Base-by-base conservation (phyloP, 306 rosid genomes). In the Sphenostylis stenocarpa region DNA sequence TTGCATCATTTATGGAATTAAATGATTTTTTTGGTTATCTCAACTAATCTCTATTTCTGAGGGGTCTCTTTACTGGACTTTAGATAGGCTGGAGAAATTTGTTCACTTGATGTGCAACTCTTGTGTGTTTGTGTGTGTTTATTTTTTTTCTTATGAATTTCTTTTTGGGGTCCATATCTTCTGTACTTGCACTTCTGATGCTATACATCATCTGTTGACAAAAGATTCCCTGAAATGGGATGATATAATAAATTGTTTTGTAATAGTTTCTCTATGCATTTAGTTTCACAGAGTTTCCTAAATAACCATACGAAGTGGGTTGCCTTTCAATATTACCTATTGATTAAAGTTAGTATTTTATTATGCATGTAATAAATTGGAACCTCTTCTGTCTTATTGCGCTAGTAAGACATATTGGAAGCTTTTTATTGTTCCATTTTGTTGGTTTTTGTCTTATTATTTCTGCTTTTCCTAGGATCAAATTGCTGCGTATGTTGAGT, bases 401-500 rank as follows among this genome's bases (percentile, higher is more conserved):
- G 6, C 36, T 33, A 33, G 44, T 13, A 6, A 19, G 21, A 20
- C 33, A 34, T 36, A 71, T 72, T 61, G 4, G 48, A 73, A 38
- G 45, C 41, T 78, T 36, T 44, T 13, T 34, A 36, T 65, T 23
- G 41, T 34, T 65, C 57, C 58, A 38, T 39, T 70, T 72, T 71
- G 5, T 13, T 83, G 38, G 65, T 55, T 33, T 52, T 63, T 69
- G 17, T 69, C 75, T 67, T 64, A 66, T 63, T 11, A 38, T 61
- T 64, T 83, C 6, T 60, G 52, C 45, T 61, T 77, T 79, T 57
- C 39, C 2, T 43, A 94, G 98, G 97, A 88, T 83, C 96, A 95
- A 88, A 86, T 91, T 84, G 85, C 94, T 61, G 97, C 98, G 29
- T 95, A 95, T 76, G 97, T 90, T 82, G 96, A 95, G 75, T 92